Evolutionary conservation across 2,329 filamentous ascomycete genomes (phyloP).

Genomic region (Cryphonectria radicalis): DNA sequence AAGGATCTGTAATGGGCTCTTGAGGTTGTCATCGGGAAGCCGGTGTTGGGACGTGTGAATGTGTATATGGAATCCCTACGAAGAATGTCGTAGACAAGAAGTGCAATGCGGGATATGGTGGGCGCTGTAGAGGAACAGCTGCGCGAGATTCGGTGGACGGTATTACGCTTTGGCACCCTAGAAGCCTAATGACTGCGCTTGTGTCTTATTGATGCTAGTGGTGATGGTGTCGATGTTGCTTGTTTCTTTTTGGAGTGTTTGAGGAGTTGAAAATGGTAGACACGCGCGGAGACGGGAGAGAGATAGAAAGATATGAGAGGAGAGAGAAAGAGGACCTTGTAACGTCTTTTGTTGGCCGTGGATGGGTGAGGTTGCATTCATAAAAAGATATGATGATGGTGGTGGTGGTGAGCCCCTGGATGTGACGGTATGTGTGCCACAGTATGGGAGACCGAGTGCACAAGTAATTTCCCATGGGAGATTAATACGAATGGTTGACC

Average conservation of each 20-base stretch:
- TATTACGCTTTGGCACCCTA: background rate
- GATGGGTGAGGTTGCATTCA: background rate
- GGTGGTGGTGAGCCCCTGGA: conserved; percentile 1
- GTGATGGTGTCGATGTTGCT: background rate
- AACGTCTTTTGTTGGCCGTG: background rate
- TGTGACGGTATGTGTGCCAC: background rate
- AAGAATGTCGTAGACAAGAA: background rate
- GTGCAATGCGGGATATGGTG: background rate
- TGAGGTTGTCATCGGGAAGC: conserved; percentile 28
- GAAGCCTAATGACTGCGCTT: background rate
- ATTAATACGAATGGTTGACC: conserved; percentile 5
- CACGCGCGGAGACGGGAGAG: background rate
- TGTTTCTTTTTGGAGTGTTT: background rate
- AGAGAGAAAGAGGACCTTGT: background rate
- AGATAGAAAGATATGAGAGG: background rate
- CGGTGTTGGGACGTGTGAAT: background rate
- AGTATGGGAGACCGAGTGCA: background rate
- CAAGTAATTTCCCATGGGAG: conserved; percentile 16
- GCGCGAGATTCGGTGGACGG: background rate
- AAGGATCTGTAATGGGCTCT: conserved; percentile 28
- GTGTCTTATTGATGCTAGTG: background rate
- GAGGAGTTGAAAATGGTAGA: background rate
- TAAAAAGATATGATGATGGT: background rate
- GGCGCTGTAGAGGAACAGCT: too few species aligned
- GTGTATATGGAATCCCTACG: background rate